These are phyloP conservation scores for Candida sp. DNA, from an alignment of 1,139 yeast genomes.

Conservation along the genomic window DNA sequence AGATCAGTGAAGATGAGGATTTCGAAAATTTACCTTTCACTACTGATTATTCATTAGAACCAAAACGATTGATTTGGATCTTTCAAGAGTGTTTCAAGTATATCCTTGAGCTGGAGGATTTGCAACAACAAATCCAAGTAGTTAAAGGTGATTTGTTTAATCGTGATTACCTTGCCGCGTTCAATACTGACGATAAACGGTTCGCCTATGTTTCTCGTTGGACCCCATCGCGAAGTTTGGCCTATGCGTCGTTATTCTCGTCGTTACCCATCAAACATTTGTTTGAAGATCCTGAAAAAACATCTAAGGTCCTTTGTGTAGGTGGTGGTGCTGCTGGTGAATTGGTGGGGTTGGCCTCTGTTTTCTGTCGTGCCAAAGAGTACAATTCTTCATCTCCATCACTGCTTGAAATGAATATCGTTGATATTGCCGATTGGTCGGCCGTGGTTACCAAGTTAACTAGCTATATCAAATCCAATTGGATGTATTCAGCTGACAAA, in stretches of 20 bases:
- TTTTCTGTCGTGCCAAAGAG: slow-evolving; percentile 50
- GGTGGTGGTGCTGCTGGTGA: slow-evolving; percentile 96
- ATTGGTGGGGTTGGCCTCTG: slow-evolving; percentile 63
- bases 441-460: slow-evolving; percentile 45
- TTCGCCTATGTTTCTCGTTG: slow-evolving; percentile 80
- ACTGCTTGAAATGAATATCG: slow-evolving; percentile 44
- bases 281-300: slow-evolving; percentile 25
- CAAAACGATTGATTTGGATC: slow-evolving; percentile 43
- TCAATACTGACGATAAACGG: slow-evolving; percentile 59
- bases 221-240: slow-evolving; percentile 80
- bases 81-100: slow-evolving; percentile 45
- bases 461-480: slow-evolving; percentile 39
- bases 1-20: slow-evolving; percentile 7
- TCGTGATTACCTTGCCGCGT: slow-evolving; percentile 68
- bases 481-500: slow-evolving; percentile 45
- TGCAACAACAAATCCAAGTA: slow-evolving; percentile 50
- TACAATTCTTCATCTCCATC: slow-evolving; percentile 29
- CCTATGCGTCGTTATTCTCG: slow-evolving; percentile 65
- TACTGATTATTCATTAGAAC: slow-evolving; percentile 24
- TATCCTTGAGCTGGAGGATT: slow-evolving; percentile 42
- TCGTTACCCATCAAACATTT: slow-evolving; percentile 42
- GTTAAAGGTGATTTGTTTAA: slow-evolving; percentile 71
- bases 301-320: slow-evolving; percentile 51
- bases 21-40: slow-evolving; percentile 24
- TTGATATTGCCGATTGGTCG: slow-evolving; percentile 82